These are phyloP conservation scores for Fomitopsis pulvina DNA, from an alignment of 768 basidiomycete species.

Conservation along the genomic window DNA sequence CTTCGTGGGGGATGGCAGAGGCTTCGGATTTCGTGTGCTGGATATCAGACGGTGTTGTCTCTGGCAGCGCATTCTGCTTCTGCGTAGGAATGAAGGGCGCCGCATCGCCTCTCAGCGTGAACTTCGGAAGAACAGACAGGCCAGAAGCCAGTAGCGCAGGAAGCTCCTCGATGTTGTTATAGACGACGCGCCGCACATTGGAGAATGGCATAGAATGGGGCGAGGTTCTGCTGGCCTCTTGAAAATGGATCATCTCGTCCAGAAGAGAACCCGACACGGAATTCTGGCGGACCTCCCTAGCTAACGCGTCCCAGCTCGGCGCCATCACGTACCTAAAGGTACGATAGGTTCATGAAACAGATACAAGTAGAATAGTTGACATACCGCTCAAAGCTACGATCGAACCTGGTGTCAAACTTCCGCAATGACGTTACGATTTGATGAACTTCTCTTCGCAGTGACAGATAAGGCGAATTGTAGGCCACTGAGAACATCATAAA, in stretches of 20 bases:
- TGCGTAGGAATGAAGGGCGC: constrained; percentile 15
- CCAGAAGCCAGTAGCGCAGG: constrained; percentile 21
- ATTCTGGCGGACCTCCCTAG: constrained; percentile 15
- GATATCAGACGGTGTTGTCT: neutral
- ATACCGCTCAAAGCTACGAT: constrained; percentile 1
- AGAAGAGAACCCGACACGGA: constrained; percentile 13
- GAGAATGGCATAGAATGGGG: neutral
- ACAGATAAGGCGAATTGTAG: neutral
- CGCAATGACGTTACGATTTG: constrained; percentile 18
- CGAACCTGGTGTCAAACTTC: neutral
- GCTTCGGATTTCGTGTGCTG: neutral
- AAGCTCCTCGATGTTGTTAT: constrained; percentile 23
- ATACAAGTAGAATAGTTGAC: neutral
- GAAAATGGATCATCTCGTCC: constrained; percentile 23
- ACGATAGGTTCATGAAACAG: neutral
- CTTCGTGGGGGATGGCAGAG: neutral
- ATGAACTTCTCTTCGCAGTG: constrained; percentile 14
- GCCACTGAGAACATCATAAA: neutral
- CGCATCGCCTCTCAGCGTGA: constrained; percentile 12
- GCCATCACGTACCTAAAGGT: constrained; percentile 12
- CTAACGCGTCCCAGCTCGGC: constrained; percentile 22
- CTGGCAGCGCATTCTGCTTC: neutral
- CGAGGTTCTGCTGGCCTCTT: constrained; percentile 4
- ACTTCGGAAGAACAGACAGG: constrained; percentile 7
- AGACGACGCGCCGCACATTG: constrained; percentile 26